Evolutionary conservation across 768 basidiomycete genomes (phyloP).

Genomic region (Trametes punicea): DNA sequence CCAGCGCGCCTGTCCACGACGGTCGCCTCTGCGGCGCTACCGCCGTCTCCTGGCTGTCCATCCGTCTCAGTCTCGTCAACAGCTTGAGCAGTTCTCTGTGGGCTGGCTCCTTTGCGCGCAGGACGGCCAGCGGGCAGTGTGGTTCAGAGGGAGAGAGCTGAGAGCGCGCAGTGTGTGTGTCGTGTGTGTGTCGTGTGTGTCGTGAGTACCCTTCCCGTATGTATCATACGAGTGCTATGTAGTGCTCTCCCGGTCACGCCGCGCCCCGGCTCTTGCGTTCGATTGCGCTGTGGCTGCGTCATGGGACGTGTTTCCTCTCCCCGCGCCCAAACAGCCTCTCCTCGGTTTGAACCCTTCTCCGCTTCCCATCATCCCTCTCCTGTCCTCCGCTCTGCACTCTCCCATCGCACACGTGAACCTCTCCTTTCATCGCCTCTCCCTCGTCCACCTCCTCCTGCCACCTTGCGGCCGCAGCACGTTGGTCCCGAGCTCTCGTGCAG

Average conservation of each 20-base stretch:
- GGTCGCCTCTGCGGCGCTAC: constrained; percentile 10
- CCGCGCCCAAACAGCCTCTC: not conserved
- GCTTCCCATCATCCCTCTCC: constrained; percentile 7
- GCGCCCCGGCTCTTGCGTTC: constrained; percentile 19
- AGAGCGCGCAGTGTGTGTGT: not conserved
- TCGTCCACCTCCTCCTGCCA: not conserved
- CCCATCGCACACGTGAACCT: constrained; percentile 5
- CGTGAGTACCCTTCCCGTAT: not conserved
- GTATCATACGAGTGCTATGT: constrained; percentile 16
- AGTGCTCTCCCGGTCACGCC: constrained; percentile 6
- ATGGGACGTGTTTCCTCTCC: constrained; percentile 15
- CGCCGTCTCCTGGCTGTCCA: constrained; percentile 10
- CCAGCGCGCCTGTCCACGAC: constrained; percentile 17
- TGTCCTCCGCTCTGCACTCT: not conserved
- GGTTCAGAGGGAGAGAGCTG: not conserved
- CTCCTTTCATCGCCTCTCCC: not conserved
- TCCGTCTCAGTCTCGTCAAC: constrained; percentile 7
- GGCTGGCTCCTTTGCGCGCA: not conserved
- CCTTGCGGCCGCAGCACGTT: constrained; percentile 1
- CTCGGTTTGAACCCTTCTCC: constrained; percentile 12
- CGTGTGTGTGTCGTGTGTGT: not conserved
- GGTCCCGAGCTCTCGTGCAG: not conserved
- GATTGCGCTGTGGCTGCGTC: constrained; percentile 21
- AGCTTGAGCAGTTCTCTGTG: constrained; percentile 3
- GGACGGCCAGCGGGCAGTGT: not conserved